Base-by-base conservation (phyloP, 345 rosid species). In the Eucalyptus regnans region DNA sequence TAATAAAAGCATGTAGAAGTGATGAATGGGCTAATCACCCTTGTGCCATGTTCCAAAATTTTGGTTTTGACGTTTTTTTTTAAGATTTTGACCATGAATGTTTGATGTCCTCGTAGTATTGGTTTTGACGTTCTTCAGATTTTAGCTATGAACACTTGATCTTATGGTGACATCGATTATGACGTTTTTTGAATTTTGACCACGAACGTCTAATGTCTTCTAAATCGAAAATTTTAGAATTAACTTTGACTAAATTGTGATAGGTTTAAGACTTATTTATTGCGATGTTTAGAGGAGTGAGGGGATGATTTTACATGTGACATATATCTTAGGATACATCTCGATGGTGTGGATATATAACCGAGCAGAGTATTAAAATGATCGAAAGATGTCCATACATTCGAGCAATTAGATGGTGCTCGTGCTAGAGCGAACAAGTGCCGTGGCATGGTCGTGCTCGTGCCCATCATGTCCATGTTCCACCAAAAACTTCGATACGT, bases 181-280 rank as follows among this genome's bases (percentile, higher is more conserved):
- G 41, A 41, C 4, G 41, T 41, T 41, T 41, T 41, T 41, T 41
- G 41, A 41, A 41, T 41, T 41, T 41, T 41, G 41, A 41, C 41
- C 41, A 41, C 41, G 5, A 41, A 41, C 41, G 5, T 41, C 41
- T 41, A 41, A 41, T 41, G 41, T 41, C 41, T 41, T 41, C 5
- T 41, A 41, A 58, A 58, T 60, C 12, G 14, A 0, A 60, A 25
- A 27, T 1, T 60, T 60, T 27, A 27, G 4, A 25, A 60, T 0
- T 11, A 0, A 27, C 6, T 60, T 60, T 27, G 15, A 60, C 0
- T 6, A 60, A 60, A 60, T 25, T 60, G 15, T 0, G 7, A 27
- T 27, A 25, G 7, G 16, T 60, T 27, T 27, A 12, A 0, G 31
- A 60, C 0, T 60, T 60, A n/a, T n/a, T n/a, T n/a, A n/a, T n/a